Conservation (phyloP, 2,329 filamentous ascomycete species). For the Rhynchosporium agropyri region DNA sequence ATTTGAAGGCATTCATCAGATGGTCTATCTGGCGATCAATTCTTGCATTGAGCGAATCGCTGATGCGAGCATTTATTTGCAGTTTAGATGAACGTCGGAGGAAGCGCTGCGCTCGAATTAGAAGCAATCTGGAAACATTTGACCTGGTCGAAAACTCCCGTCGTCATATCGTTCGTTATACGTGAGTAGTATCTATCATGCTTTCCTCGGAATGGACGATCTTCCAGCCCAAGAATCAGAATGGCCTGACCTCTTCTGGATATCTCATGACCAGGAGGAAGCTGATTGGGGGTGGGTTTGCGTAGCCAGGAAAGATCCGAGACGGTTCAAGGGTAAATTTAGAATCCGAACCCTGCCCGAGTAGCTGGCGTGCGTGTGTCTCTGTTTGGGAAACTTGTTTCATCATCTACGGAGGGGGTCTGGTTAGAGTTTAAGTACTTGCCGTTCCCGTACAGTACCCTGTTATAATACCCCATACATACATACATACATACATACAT, state of each 20-base stretch:
- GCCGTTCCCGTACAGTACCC: not conserved
- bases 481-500: too few relatives aligned
- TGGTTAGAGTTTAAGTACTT: not conserved
- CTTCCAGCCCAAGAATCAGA: constrained; percentile 6
- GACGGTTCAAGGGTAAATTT: constrained; percentile 12
- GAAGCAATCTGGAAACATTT: not conserved
- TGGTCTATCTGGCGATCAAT: too few relatives aligned
- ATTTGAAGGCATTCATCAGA: too few relatives aligned
- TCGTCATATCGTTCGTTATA: not conserved
- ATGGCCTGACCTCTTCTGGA: constrained; percentile 10
- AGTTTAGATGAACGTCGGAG: constrained; percentile 1
- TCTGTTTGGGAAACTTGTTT: constrained; percentile 28
- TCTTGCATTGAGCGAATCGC: too few relatives aligned
- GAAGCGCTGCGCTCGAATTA: constrained; percentile 4
- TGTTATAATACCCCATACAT: constrained; percentile 17
- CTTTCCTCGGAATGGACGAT: constrained; percentile 15
- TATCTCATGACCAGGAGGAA: too few relatives aligned
- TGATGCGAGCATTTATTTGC: not conserved
- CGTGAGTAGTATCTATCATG: not conserved
- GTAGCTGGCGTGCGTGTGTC: not conserved
- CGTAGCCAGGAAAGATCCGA: constrained; percentile 12
- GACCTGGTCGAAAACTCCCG: too few relatives aligned
- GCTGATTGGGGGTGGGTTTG: not conserved
- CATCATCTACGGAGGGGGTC: constrained; percentile 10
- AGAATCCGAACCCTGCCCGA: not conserved